Evolutionary conservation across 768 basidiomycete species (phyloP), one percentile per base, ranked within the genome.

Genomic region (Lactarius deliciosus): DNA sequence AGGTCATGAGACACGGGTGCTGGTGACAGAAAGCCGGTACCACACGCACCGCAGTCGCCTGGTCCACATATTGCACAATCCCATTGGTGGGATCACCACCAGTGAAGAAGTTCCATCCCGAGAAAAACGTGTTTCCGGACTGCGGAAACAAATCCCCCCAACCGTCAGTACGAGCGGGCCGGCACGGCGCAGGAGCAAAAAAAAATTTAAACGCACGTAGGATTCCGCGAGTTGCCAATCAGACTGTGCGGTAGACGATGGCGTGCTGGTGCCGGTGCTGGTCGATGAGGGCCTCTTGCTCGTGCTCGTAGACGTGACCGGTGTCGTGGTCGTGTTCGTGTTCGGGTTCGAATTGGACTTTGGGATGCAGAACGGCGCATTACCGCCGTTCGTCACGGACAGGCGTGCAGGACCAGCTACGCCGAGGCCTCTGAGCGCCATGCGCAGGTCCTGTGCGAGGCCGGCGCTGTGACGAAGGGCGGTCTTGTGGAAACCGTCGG

Each of bases 31-130:
- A 41, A n/a, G 28, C 53, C 15, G 3, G 32, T 10, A 13, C 22
- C 0, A 34, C 16, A 73, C 83, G 71, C 74, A 88, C 87, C 53
- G 84, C 90, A 54, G 84, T 83, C 64, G 71, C 70, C 72, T 87
- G 80, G 73, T 87, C 82, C 5, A 92, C 78, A 75, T 87, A 95
- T 68, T 85, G 77, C 40, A 92, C 91, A 40, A 63, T 68, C 79
- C 90, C 91, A 69, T 87, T 76, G 0, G 94, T 97, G 5, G 94
- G 93, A 79, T 96, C 94, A 11, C 79, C 71, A 36, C 70, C 76
- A 10, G 81, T 84, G 73, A 80, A 87, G 78, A 96, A 96, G 71
- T 83, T 74, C 89, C 90, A 96, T 57, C 87, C 89, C 73, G 90
- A 79, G 68, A 95, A 96, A 80, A 97, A 97, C 50, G 80, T 81